Evolutionary conservation across 352 stramenopile genomes (phyloP).

Genomic region (Blastocystis sp.): DNA sequence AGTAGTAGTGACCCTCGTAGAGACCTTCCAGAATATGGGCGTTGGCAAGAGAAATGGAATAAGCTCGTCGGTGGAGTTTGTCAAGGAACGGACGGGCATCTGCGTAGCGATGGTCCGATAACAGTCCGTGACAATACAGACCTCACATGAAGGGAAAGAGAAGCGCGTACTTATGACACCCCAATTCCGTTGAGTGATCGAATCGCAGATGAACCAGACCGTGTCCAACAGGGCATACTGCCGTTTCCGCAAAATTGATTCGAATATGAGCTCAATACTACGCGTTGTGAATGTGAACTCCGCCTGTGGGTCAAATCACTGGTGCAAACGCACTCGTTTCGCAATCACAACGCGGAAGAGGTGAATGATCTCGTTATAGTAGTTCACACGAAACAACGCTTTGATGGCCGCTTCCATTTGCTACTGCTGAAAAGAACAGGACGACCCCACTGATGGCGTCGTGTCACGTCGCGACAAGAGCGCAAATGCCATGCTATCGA

Average conservation of each 20-base stretch:
- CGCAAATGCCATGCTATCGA: not conserved
- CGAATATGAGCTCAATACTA: not conserved
- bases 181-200: not conserved
- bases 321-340: not conserved
- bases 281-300: not conserved
- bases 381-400: not conserved
- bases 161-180: not conserved
- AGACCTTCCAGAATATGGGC: slow-evolving; percentile 7
- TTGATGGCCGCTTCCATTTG: not conserved
- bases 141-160: not conserved
- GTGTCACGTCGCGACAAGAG: not conserved
- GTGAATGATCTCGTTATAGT: slow-evolving; percentile 27
- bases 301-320: not conserved
- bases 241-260: not conserved
- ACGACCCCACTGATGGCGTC: not conserved
- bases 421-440: not conserved
- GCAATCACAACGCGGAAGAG: not conserved
- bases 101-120: not conserved
- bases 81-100: slow-evolving; percentile 24
- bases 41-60: slow-evolving; percentile 34
- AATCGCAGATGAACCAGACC: not conserved
- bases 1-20: slow-evolving; percentile 24
- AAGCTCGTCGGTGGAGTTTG: not conserved
- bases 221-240: not conserved
- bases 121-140: slow-evolving; percentile 22